Conservation (phyloP, 2,329 filamentous ascomycete species). For the Aspergillus clavatus region DNA sequence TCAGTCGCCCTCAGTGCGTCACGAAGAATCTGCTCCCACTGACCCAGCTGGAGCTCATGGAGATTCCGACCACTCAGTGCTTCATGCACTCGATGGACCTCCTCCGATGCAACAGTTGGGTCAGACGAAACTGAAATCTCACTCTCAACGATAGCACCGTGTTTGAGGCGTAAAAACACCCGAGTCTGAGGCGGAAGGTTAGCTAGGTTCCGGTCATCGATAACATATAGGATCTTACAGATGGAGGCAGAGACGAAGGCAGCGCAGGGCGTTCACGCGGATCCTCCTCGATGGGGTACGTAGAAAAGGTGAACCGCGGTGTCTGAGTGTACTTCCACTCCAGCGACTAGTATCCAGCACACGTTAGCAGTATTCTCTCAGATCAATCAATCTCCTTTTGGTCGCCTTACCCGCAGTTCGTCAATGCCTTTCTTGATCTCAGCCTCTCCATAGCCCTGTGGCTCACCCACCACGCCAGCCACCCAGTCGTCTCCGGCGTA, state of each 20-base stretch:
- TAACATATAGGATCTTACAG: constrained; percentile 34
- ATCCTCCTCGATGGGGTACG: constrained; percentile 55
- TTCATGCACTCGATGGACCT: constrained; percentile 30
- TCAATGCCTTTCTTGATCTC: constrained; percentile 58
- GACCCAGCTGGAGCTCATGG: constrained; percentile 43
- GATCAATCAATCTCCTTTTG: neutral
- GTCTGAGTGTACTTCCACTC: constrained; percentile 81
- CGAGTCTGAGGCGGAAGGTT: constrained; percentile 30
- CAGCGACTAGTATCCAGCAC: constrained; percentile 27
- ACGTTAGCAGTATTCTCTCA: neutral
- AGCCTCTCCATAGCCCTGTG: constrained; percentile 41
- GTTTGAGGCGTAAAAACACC: constrained; percentile 38
- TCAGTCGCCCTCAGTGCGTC: constrained; percentile 13
- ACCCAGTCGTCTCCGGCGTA: constrained; percentile 33
- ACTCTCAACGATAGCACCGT: constrained; percentile 38
- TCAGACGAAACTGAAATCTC: constrained; percentile 37
- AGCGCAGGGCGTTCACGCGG: constrained; percentile 51
- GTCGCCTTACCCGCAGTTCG: constrained; percentile 50
- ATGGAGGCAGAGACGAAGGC: constrained; percentile 45
- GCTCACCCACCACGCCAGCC: constrained; percentile 49
- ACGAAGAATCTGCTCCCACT: constrained; percentile 26
- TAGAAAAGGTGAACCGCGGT: constrained; percentile 71
- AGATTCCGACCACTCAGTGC: constrained; percentile 40
- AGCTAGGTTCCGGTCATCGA: neutral
- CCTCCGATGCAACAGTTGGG: constrained; percentile 24